phyloP scores from a whole-genome alignment of 805 yeast species.

The Suhomyces pyralidae region DNA sequence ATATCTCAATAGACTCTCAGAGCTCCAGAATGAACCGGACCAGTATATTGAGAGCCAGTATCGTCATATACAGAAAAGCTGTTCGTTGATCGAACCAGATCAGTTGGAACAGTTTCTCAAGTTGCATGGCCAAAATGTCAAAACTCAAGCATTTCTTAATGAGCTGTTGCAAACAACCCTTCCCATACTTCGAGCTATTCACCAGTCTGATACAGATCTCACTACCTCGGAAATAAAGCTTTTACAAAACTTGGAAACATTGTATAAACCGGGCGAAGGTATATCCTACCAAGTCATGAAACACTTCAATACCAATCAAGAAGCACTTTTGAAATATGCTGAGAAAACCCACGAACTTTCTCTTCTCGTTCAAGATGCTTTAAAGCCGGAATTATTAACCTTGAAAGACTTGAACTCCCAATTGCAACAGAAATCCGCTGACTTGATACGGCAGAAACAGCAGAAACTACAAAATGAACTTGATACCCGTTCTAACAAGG shows the following conservation, averaged over 20 bases:
- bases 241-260: conserved; percentile 17
- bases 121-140: conserved; percentile 20
- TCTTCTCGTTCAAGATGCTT: conserved; percentile 4
- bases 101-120: conserved; percentile 17
- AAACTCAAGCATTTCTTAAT: conserved; percentile 23
- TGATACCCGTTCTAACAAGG: conserved; percentile 2
- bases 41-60: conserved; percentile 15
- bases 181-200: conserved; percentile 34
- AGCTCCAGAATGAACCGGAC: conserved; percentile 14
- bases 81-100: conserved; percentile 8
- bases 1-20: conserved; percentile 24
- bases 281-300: conserved; percentile 14
- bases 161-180: conserved; percentile 25
- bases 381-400: conserved; percentile 18
- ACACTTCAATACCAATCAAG: conserved; percentile 6
- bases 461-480: conserved; percentile 5
- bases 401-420: conserved; percentile 13
- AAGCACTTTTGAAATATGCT: conserved; percentile 1
- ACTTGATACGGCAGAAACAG: conserved; percentile 10
- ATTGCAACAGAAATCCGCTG: conserved; percentile 5
- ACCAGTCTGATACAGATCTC: conserved; percentile 23
- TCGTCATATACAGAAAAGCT: conserved; percentile 10
- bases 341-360: conserved; percentile 5
- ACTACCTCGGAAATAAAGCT: conserved; percentile 27
- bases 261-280: conserved; percentile 13